Percentiles rank a stretch among this genome's conserved stretches.
Conservation (phyloP, 805 yeast genomes). For the Starmerella bombi region DNA sequence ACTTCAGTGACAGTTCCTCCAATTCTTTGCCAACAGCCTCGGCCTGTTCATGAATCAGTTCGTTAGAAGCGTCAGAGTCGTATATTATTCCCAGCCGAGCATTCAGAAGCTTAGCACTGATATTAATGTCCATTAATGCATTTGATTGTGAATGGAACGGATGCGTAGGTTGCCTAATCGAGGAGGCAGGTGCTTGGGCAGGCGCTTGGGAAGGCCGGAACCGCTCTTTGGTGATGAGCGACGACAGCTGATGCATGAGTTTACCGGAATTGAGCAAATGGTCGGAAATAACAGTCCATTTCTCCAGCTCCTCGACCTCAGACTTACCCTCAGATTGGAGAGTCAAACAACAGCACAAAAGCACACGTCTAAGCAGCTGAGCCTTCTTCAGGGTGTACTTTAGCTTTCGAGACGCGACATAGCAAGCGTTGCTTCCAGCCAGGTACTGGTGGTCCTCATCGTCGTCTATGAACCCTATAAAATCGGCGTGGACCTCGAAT, state of each 20-base stretch:
- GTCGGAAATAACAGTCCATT: conserved; percentile 22
- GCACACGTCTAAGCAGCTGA: conserved; percentile 32
- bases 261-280: conserved; percentile 9
- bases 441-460: neutral
- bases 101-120: conserved; percentile 16
- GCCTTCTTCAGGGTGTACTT: conserved; percentile 27
- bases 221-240: conserved; percentile 17
- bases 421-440: conserved; percentile 12
- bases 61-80: conserved; percentile 3
- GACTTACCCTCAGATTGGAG: conserved; percentile 21
- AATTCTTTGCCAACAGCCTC: conserved; percentile 12
- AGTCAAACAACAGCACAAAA: conserved; percentile 34
- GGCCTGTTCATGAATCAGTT: conserved; percentile 8
- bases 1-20: conserved; percentile 4
- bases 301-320: conserved; percentile 17
- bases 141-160: neutral
- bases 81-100: conserved; percentile 19
- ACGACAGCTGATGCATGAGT: conserved; percentile 15
- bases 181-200: neutral
- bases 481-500: conserved; percentile 14
- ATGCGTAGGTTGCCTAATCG: neutral
- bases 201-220: conserved; percentile 2
- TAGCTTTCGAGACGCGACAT: conserved; percentile 23
- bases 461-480: conserved; percentile 12
- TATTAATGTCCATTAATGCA: conserved; percentile 5